Evolutionary conservation across 2,329 filamentous ascomycete genomes (phyloP), one percentile per base, ranked within the genome.

Genomic region (Scleromitrula shiraiana): DNA sequence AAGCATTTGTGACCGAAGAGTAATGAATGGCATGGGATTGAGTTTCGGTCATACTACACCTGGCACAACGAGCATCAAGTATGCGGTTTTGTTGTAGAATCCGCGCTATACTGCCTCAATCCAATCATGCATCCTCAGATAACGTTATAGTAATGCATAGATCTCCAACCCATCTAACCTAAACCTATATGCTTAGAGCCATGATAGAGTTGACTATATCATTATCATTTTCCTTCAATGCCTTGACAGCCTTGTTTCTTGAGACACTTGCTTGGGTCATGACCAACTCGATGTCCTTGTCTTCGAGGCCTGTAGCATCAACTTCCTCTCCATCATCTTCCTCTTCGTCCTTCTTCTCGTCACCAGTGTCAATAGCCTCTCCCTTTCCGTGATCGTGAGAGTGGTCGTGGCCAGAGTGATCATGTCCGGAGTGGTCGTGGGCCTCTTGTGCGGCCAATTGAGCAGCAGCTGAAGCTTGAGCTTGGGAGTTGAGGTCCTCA

Each of bases 181-280:
- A 36, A 41, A 51, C 39, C 68, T 75, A 90, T 77, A 88, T 83
- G 76, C 85, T 89, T 69, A 98, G 75, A 61, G 91, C 90, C 93
- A 98, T 98, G 76, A 98, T 98, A 63, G 93, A 96, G 80, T 98
- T 98, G 77, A 98, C 93, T 75, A 98, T 98, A 69, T 98, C 93
- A 66, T 97, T 96, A 75, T 97, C 91, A 68, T 98, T 98, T 77
- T 97, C 93, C 77, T 89, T 90, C 67, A 98, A 79, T 49, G 94
- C 93, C 76, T 97, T 98, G 76, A 98, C 82, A 53, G 93, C 93
- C 82, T 97, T 97, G 76, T 95, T 96, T 70, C 93, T 82, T 62
- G 88, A 95, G 64, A 98, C 94, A 65, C 77, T 93, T 63, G 93
- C 93, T 74, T 98, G 91, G 62, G 87, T 88, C 88, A 97, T 96